Evolutionary conservation across 2,329 filamentous ascomycete genomes (phyloP), one percentile per base, ranked within the genome.

Genomic region (Aspergillus awamori): DNA sequence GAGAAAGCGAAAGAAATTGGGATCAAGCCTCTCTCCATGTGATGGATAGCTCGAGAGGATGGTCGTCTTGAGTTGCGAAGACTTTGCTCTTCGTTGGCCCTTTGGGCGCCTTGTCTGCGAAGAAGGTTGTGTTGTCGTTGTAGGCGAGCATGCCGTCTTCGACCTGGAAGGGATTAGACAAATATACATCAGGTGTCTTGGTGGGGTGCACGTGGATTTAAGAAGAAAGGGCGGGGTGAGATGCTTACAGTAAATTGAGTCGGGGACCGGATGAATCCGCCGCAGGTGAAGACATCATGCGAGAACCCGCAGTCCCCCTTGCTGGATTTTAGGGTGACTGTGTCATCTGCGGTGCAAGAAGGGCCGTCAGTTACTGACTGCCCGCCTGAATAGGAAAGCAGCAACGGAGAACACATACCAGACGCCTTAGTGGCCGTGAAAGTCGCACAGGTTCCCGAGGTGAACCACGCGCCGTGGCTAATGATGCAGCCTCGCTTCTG

Each of bases 381-480:
- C 8, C 20, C 8, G 7, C 38, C 36, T 24, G 6, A 5, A 15
- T 5, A 43, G 24, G 3, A 4, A 57, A 59, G 33, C 33, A 17
- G 22, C 15, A 48, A 48, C 22, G n/a, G 24, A 24, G 22, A 28
- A 15, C 5, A 70, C 73, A 20, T 41, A 77, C 75, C 74, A 43
- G 72, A 67, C 2, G 63, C 49, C 47, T 70, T 70, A 48, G 71
- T 67, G 1, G 66, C 57, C 24, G 63, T 68, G 64, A 77, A 89
- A 0, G 84, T 89, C 0, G 89, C 89, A 69, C 88, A 91, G 0
- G 87, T 89, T 2, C 88, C 88, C 1, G 80, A 82, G 0, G 82
- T 82, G 70, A 89, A 91, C 89, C 89, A 92, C 0, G 83, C 85
- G 0, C 89, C 89, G 8, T 76, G 80, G 58, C 83, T 83, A 70